phyloP scores from a whole-genome alignment of 192 early-diverging fungal species.

The Coemansia sp. region DNA sequence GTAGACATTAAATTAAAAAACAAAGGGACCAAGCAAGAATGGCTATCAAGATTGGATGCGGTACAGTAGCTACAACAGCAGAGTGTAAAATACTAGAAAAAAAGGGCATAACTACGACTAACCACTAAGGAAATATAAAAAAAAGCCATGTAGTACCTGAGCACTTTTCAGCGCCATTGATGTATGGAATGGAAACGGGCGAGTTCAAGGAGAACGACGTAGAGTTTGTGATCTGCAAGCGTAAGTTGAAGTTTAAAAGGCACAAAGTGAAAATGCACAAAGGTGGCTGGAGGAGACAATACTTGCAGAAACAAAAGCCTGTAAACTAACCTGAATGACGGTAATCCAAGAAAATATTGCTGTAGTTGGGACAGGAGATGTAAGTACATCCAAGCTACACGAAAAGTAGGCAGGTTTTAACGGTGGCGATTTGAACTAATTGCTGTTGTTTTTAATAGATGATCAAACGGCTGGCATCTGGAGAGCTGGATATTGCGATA shows the following conservation, averaged over 20 bases:
- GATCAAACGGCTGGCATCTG: slow-evolving; percentile 67
- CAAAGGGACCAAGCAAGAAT: not conserved
- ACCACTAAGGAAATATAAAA: not conserved
- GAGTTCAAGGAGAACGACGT: slow-evolving; percentile 59
- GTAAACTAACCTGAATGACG: too few species aligned
- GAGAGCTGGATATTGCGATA: slow-evolving; percentile 77
- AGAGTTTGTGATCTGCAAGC: slow-evolving; percentile 59
- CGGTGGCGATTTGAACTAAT: not conserved
- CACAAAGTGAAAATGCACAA: slow-evolving; percentile 2
- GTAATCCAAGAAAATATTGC: not conserved
- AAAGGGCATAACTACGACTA: not conserved
- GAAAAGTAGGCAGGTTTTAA: not conserved
- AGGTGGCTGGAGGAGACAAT: not conserved
- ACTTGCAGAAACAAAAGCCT: not conserved
- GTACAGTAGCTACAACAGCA: slow-evolving; percentile 12
- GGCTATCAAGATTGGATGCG: slow-evolving; percentile 44
- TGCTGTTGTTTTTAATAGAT: slow-evolving; percentile 50
- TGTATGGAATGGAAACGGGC: slow-evolving; percentile 61
- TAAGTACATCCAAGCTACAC: slow-evolving; percentile 14
- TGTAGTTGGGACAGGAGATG: slow-evolving; percentile 60
- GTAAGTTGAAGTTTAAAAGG: slow-evolving; percentile 18
- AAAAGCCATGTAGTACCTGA: slow-evolving; percentile 59
- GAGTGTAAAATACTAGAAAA: not conserved
- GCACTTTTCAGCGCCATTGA: slow-evolving; percentile 74
- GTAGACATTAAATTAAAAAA: not conserved